phyloP scores from a whole-genome alignment of 768 basidiomycete species.

The Cubamyces sp. region DNA sequence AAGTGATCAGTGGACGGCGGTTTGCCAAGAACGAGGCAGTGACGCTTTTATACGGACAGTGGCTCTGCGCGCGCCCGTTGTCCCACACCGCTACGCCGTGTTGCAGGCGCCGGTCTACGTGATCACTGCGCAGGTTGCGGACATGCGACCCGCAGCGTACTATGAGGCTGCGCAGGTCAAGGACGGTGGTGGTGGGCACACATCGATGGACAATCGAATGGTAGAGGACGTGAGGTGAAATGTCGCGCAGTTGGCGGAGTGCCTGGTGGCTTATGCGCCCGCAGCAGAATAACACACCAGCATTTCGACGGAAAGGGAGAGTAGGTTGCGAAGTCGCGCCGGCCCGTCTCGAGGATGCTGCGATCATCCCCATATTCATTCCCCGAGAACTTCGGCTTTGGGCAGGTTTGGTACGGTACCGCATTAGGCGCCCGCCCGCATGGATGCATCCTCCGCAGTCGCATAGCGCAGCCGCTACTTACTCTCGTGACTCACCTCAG shows the following conservation, averaged over 20 bases:
- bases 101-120: background rate
- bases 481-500: no score
- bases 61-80: background rate
- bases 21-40: background rate
- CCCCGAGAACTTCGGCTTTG: background rate
- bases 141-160: background rate
- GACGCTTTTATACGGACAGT: background rate
- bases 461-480: no score
- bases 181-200: background rate
- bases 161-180: background rate
- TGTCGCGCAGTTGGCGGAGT: background rate
- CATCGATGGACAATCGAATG: no score
- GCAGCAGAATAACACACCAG: background rate
- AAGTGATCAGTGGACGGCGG: conserved; percentile 1
- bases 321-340: background rate
- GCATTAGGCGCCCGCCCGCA: no score
- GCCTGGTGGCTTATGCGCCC: background rate
- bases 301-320: no score
- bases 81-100: no score
- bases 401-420: background rate
- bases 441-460: no score
- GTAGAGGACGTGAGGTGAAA: no score
- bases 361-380: background rate
- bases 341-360: conserved; percentile 2
- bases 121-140: conserved; percentile 2